Evolutionary conservation across 2,329 filamentous ascomycete genomes (phyloP), one percentile per base, ranked within the genome.

Genomic region (Talaromyces funiculosus): DNA sequence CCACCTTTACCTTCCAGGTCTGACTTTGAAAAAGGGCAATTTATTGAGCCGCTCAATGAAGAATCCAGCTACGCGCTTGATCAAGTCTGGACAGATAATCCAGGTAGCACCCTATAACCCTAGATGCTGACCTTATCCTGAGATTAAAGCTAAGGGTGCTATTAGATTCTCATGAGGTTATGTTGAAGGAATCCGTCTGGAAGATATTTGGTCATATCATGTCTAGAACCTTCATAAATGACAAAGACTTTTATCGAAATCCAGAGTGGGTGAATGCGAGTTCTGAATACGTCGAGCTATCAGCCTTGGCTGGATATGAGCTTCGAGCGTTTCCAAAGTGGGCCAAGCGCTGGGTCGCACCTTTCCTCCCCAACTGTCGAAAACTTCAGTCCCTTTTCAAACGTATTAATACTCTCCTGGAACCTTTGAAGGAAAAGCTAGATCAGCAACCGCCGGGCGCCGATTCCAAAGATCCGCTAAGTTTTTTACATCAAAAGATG

Each of bases 241-340:
- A 49, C 18, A 49, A 31, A 31, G 47, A 61, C 16, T 57, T 64
- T 9, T 56, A 49, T 42, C 61, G 59, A 18, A 54, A 64, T 22
- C 35, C 54, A 8, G 18, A 55, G 22, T 65, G 54, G 57, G 57
- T 57, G 37, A 43, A 59, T n/a, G 18, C 61, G 10, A 47, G 37
- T 33, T 38, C 59, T 35, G 56, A 49, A 6, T 63, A 56, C 24
- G 53, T 62, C 18, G 53, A 62, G 18, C 40, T 61, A 24, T 57
- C 45, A 49, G 45, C 45, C 10, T 29, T 49, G 45, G 45, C 45
- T 7, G 45, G 45, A 49, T 49, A 49, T 29, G 45, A 49, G 24
- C 45, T 49, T 49, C 45, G 45, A 49, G 45, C 24, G 45, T 49
- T 31, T 12, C 45, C 45, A 49, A 49, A 49, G 31, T 49, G 45